Conservation (phyloP, 2,329 filamentous ascomycete species). For the Fusarium humuli region DNA sequence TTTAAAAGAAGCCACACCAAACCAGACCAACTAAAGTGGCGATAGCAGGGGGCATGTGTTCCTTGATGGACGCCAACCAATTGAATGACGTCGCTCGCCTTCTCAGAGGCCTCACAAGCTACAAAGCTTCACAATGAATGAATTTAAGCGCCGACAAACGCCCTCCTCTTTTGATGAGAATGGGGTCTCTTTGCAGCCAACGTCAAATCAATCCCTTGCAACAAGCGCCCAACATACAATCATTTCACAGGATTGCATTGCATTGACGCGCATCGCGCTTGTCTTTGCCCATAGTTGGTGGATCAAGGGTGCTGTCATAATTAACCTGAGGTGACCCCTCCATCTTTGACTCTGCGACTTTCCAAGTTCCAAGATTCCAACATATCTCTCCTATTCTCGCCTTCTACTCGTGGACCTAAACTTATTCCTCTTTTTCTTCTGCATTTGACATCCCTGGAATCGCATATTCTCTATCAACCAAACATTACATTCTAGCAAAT, state of each 20-base stretch:
- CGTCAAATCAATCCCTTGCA: slow-evolving; percentile 26
- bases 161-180: slow-evolving; percentile 25
- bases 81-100: slow-evolving; percentile 43
- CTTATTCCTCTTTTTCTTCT: not conserved
- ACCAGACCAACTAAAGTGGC: slow-evolving; percentile 26
- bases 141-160: slow-evolving; percentile 46
- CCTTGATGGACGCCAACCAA: slow-evolving; percentile 27
- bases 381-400: slow-evolving; percentile 16
- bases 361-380: slow-evolving; percentile 35
- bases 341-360: slow-evolving; percentile 33
- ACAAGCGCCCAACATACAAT: slow-evolving; percentile 21
- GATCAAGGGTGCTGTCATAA: slow-evolving; percentile 24
- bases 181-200: slow-evolving; percentile 12
- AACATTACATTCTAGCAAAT: slow-evolving; percentile 2
- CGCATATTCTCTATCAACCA: not conserved
- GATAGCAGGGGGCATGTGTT: slow-evolving; percentile 27
- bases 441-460: not conserved
- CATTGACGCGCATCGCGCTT: slow-evolving; percentile 43
- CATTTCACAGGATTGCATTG: slow-evolving; percentile 8
- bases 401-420: slow-evolving; percentile 19
- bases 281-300: slow-evolving; percentile 27
- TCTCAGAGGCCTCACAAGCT: slow-evolving; percentile 44
- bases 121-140: slow-evolving; percentile 21
- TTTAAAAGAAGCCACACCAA: not conserved
- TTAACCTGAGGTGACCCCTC: slow-evolving; percentile 30